These are phyloP conservation scores for Aegle marmelos DNA, from an alignment of 345 rosid genomes.

Conservation along the genomic window DNA sequence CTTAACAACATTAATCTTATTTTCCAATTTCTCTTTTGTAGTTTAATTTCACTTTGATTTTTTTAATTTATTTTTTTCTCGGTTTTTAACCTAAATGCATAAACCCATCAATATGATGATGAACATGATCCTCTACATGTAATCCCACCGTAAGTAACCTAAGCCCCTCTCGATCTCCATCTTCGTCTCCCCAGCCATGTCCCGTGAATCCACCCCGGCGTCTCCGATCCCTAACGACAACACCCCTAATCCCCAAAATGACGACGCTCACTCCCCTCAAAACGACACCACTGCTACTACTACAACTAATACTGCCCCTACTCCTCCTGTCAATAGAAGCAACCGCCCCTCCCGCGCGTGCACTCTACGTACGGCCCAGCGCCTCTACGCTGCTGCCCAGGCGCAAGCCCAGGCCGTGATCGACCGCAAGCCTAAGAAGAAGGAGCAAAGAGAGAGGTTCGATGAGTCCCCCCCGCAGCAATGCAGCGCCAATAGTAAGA, in stretches of 20 bases:
- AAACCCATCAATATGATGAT: not conserved
- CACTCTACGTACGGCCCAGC: slow-evolving; percentile 75
- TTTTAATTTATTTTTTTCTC: no score
- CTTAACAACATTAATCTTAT: not conserved
- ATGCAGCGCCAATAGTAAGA: slow-evolving; percentile 54
- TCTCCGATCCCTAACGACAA: slow-evolving; percentile 42
- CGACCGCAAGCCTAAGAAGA: slow-evolving; percentile 65
- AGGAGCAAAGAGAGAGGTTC: slow-evolving; percentile 41
- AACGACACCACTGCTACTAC: slow-evolving; percentile 21
- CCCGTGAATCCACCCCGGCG: slow-evolving; percentile 49
- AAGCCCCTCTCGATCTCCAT: slow-evolving; percentile 47
- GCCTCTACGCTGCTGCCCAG: slow-evolving; percentile 47
- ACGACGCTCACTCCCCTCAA: slow-evolving; percentile 23
- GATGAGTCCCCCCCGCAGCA: slow-evolving; percentile 39
- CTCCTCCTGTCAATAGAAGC: slow-evolving; percentile 46
- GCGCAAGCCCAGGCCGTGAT: slow-evolving; percentile 45
- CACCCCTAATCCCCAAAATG: slow-evolving; percentile 31
- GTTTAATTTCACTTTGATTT: no score
- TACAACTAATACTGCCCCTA: slow-evolving; percentile 7
- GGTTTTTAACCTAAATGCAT: slow-evolving; percentile 22
- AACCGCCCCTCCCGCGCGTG: slow-evolving; percentile 95
- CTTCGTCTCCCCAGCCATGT: slow-evolving; percentile 29
- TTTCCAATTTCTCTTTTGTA: no score
- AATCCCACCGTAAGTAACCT: slow-evolving; percentile 33
- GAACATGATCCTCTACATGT: slow-evolving; percentile 25